phyloP scores from a whole-genome alignment of 2,329 filamentous ascomycete genomes.

The Botrytis porri region DNA sequence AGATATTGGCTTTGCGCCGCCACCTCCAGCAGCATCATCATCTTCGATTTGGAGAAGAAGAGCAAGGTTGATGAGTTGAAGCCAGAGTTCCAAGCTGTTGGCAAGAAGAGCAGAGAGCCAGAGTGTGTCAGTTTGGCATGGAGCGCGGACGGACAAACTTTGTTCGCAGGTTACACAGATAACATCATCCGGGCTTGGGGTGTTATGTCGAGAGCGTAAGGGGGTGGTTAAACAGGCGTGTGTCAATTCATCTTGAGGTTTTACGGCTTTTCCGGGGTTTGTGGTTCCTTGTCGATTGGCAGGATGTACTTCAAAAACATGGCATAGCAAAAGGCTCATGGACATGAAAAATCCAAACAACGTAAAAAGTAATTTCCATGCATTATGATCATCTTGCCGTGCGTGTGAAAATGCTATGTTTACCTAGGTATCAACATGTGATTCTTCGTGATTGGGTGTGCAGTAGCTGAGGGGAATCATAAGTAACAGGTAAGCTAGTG shows the following conservation, averaged over 20 bases:
- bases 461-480: neutral
- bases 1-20: slow-evolving; percentile 99
- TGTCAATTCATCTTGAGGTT: slow-evolving; percentile 33
- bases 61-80: slow-evolving; percentile 99
- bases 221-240: slow-evolving; percentile 33
- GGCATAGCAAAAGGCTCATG: slow-evolving; percentile 36
- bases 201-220: slow-evolving; percentile 90
- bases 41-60: slow-evolving; percentile 99
- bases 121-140: slow-evolving; percentile 98
- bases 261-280: slow-evolving; percentile 38
- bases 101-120: slow-evolving; percentile 98
- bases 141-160: slow-evolving; percentile 96
- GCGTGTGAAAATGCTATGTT: neutral
- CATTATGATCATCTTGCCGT: slow-evolving; percentile 8
- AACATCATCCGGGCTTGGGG: slow-evolving; percentile 98
- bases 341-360: slow-evolving; percentile 31
- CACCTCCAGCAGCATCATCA: slow-evolving; percentile 97
- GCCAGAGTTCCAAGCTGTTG: slow-evolving; percentile 91
- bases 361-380: slow-evolving; percentile 20
- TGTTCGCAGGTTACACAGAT: slow-evolving; percentile 99
- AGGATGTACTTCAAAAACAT: slow-evolving; percentile 38
- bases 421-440: neutral
- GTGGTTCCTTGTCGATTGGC: slow-evolving; percentile 35
- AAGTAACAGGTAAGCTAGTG: neutral
- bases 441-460: neutral